Conservation (phyloP, 345 rosid species). For the Eucalyptus tenuipes region DNA sequence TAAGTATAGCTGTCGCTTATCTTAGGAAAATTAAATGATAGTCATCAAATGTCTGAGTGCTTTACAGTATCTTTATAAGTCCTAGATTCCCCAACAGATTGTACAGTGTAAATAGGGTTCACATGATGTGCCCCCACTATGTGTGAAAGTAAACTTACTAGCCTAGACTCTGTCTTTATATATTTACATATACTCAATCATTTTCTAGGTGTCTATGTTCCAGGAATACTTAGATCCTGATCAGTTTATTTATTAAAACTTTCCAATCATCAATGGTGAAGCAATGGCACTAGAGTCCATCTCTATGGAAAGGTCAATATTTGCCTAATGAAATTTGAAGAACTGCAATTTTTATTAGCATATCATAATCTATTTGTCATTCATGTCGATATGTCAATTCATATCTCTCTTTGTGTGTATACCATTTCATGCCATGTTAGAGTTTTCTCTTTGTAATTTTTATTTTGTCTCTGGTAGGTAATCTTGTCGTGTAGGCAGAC, state of each 20-base stretch:
- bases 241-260: not conserved
- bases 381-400: fast-evolving
- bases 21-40: not conserved
- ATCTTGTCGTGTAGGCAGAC: not conserved
- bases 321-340: not conserved
- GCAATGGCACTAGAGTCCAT: not conserved
- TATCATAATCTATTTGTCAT: not conserved
- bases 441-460: not conserved
- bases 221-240: not conserved
- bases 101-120: not conserved
- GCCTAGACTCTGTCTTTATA: not conserved
- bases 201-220: not conserved
- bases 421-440: not conserved
- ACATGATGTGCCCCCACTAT: not conserved
- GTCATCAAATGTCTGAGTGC: not conserved
- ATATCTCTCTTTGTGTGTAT: fast-evolving
- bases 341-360: not conserved
- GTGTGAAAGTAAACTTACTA: not conserved
- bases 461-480: not conserved
- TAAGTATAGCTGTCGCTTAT: not conserved
- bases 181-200: not conserved
- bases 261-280: not conserved
- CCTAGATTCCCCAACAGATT: not conserved
- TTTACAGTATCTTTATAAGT: not conserved
- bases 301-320: not conserved